Conservation (phyloP, 805 yeast genomes). For the Suhomyces pyralidae region DNA sequence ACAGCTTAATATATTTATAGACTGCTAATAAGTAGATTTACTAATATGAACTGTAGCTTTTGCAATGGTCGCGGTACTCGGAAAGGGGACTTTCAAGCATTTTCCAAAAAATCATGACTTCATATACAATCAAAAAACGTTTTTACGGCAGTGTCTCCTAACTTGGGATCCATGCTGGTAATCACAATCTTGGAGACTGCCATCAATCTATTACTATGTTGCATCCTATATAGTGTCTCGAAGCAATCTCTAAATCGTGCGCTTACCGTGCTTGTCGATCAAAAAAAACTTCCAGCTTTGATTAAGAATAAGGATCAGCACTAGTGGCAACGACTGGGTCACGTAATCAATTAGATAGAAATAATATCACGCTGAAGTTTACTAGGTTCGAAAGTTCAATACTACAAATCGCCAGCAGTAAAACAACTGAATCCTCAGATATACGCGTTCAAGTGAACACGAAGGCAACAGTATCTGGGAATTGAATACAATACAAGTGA, state of each 20-base stretch:
- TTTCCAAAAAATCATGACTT: too few relatives aligned
- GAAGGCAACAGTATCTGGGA: neutral
- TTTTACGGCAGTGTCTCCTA: too few relatives aligned
- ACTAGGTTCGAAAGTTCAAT: neutral
- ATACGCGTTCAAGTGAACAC: neutral
- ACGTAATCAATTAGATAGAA: neutral
- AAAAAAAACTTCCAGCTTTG: conserved; percentile 4
- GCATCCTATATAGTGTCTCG: neutral
- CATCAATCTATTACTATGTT: neutral
- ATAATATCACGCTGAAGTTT: neutral
- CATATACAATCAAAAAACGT: too few relatives aligned
- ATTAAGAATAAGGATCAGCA: neutral
- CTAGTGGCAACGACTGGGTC: neutral
- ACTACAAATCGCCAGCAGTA: neutral
- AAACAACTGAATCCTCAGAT: neutral
- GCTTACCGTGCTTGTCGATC: neutral
- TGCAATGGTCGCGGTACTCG: neutral
- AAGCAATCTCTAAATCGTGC: conserved; percentile 1
- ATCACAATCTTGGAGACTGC: neutral
- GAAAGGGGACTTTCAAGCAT: too few relatives aligned
- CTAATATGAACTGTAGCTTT: neutral
- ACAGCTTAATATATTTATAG: too few relatives aligned
- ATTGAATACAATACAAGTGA: neutral
- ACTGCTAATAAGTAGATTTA: neutral
- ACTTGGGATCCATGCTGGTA: too few relatives aligned